phyloP scores from a whole-genome alignment of 495 filamentous ascomycete species.

The Neurospora hispaniola region DNA sequence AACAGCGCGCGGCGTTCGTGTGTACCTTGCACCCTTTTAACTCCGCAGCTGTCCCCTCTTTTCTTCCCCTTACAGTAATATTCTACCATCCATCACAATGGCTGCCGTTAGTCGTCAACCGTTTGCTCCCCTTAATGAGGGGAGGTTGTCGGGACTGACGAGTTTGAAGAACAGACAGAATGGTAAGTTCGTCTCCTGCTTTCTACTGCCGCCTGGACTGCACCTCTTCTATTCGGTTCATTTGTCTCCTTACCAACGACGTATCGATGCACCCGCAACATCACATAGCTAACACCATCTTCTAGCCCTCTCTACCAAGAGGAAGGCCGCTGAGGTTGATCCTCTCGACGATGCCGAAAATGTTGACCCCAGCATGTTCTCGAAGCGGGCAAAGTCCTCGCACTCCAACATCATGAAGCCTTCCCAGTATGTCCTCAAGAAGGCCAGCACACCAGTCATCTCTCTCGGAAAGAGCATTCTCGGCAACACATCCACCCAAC shows the following conservation, averaged over 20 bases:
- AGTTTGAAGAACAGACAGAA: constrained; percentile 54
- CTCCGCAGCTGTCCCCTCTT: neutral
- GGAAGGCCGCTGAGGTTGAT: constrained; percentile 34
- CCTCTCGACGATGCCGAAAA: constrained; percentile 64
- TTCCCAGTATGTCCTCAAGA: constrained; percentile 31
- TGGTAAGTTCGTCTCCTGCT: constrained; percentile 36
- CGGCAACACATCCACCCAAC: constrained; percentile 20
- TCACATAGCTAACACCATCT: constrained; percentile 6
- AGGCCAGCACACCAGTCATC: constrained; percentile 23
- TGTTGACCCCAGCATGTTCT: constrained; percentile 58
- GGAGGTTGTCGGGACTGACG: constrained; percentile 43
- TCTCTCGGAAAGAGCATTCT: constrained; percentile 16
- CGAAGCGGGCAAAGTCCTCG: constrained; percentile 60
- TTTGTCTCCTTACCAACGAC: neutral
- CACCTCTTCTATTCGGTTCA: constrained; percentile 2
- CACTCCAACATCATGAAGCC: constrained; percentile 36
- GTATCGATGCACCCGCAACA: neutral
- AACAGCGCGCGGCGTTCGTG: neutral
- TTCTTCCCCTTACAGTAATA: neutral
- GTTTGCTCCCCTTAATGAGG: constrained; percentile 44
- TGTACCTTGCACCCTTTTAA: neutral
- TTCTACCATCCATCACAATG: constrained; percentile 21
- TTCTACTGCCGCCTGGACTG: constrained; percentile 1
- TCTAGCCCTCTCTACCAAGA: constrained; percentile 32
- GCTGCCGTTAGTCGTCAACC: constrained; percentile 41